These are phyloP conservation scores for Neonectria punicea DNA, from an alignment of 2,329 filamentous ascomycete genomes.

Conservation along the genomic window DNA sequence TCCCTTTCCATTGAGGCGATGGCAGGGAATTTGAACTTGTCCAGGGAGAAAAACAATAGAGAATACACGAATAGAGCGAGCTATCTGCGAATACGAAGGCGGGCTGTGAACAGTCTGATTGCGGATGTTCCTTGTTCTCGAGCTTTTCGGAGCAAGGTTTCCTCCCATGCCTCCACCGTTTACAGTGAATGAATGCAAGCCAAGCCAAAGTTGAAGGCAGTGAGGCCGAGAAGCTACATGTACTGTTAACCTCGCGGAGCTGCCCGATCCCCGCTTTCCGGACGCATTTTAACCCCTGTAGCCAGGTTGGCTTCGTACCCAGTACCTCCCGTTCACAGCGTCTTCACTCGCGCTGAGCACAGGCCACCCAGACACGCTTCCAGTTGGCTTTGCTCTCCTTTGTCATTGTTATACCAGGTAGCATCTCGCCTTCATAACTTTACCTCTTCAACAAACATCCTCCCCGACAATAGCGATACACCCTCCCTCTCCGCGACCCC, in stretches of 20 bases:
- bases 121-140: not conserved
- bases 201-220: not conserved
- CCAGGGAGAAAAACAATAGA: not conserved
- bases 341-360: constrained; percentile 2
- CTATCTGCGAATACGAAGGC: not conserved
- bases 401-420: constrained; percentile 42
- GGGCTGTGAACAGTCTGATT: not conserved
- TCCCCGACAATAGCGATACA: constrained; percentile 32
- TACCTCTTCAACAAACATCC: constrained; percentile 26
- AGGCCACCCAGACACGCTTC: constrained; percentile 31
- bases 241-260: not conserved
- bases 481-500: not conserved
- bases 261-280: not conserved
- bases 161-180: not conserved
- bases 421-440: constrained; percentile 2
- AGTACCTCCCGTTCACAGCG: not conserved
- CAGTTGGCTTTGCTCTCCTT: constrained; percentile 30
- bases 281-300: not conserved
- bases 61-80: not conserved
- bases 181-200: not conserved
- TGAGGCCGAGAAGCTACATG: not conserved
- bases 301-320: not conserved
- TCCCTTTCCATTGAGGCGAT: not conserved
- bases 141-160: not conserved
- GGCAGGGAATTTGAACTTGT: not conserved